phyloP scores from a whole-genome alignment of 2,329 filamentous ascomycete genomes.

The Xylaria sp. region DNA sequence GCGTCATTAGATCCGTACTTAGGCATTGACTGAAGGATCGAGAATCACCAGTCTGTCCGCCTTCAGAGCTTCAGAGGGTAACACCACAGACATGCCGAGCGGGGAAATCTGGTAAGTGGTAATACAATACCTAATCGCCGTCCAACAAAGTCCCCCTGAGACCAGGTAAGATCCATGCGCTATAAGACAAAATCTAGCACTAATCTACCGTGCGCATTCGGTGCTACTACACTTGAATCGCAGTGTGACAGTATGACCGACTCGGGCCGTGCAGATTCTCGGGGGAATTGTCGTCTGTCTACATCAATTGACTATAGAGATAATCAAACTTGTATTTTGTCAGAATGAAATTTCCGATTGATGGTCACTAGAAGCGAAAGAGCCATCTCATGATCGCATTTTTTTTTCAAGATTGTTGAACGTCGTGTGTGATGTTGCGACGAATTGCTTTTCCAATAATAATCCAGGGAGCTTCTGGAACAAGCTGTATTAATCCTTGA shows the following conservation, averaged over 20 bases:
- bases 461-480: conserved; percentile 26
- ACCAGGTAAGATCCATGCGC: conserved; percentile 25
- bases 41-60: conserved; percentile 7
- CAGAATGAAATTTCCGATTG: background rate
- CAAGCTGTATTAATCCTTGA: conserved; percentile 38
- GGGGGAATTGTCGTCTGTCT: conserved; percentile 19
- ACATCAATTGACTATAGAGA: conserved; percentile 18
- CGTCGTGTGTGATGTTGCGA: background rate
- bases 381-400: background rate
- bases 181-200: conserved; percentile 34
- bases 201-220: conserved; percentile 19
- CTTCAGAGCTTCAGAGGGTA: background rate
- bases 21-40: background rate
- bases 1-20: background rate
- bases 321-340: background rate
- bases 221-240: conserved; percentile 21
- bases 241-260: conserved; percentile 25
- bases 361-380: background rate
- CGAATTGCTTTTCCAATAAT: conserved; percentile 21
- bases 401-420: background rate
- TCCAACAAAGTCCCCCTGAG: conserved; percentile 21
- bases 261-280: background rate
- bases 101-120: background rate
- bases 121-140: conserved; percentile 11
- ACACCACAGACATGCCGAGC: conserved; percentile 8